Evolutionary conservation across 352 stramenopile genomes (phyloP), one percentile per base, ranked within the genome.

Genomic region (Thalassiosira mediterranea): DNA sequence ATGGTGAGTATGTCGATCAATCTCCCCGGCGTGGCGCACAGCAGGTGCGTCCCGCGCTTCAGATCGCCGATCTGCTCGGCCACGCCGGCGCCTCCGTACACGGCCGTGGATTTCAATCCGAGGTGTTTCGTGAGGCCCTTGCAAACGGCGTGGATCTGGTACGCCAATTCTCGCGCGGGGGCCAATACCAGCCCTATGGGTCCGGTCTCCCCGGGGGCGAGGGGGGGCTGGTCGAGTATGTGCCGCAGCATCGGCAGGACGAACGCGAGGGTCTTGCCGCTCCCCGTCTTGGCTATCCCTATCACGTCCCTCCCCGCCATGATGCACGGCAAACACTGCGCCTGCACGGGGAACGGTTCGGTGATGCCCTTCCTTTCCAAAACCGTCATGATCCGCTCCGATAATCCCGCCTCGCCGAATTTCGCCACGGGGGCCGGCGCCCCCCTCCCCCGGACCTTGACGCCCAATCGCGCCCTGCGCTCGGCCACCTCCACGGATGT

Each of bases 1-100:
- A 99, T 99, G 64, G 95, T 90, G 31, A 98, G 82, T 76, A 98
- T 96, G 89, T 99, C 97, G 11, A 97, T 80, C 15, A 99, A 87
- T 71, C 97, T 89, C 34, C 97, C 97, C 5, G 97, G 97, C 4
- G 96, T 99, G 8, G 95, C 96, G 32, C 98, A 95, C 2, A 99
- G 48, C 54, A 99, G 97, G 88, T 97, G 47, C 21, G 75, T 80
- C 21, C 97, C 97, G n/a, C 97, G 90, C 77, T 99, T 99, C 38
- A 99, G 76, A 78, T 98, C 97, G 5, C 90, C 96, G 79, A 99
- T 99, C 83, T 99, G 97, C 56, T 99, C 96, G 0, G 95, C 97
- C 5, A 99, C 96, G 7, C 81, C 83, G 7, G 91, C 91, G 44
- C 94, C 94, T 48, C 94, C 97, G 77, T 99, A 99, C 0, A 99